Base-by-base conservation (phyloP, 192 early-diverging fungal species). In the Entophlyctis luteolus region DNA sequence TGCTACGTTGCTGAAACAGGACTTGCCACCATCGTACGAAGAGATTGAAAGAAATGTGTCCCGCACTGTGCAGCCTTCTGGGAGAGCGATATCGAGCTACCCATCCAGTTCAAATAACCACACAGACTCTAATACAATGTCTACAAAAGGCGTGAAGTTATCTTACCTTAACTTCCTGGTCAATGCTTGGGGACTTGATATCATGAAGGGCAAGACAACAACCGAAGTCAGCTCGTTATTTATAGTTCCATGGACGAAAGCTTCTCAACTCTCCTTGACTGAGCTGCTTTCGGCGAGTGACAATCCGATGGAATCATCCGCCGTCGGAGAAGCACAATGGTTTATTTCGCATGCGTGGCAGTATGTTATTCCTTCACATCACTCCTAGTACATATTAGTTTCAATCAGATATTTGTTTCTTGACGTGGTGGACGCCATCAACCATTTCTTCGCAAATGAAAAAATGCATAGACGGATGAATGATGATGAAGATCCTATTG, bases 301-400 rank as follows among this genome's bases (percentile, higher is more conserved):
- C 18, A 22, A 22, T 22, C 49, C 49, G 20, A 23, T 10, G 10
- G 31, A 38, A 31, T 5, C 5, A 22, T 45, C 16, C 29, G 8
- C 4, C 23, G 28, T 34, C 16, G 10, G 33, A 27, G 18, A 59
- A 4, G 67, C 67, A 4, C 57, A 37, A 0, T 69, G 67, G 67
- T 75, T 75, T 48, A 46, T 75, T n/a, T 70, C 62, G 22, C 73
- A 75, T 47, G 69, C 55, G 0, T 75, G 73, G 73, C 18, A 59
- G 38, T 74, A 71, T n/a, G n/a, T n/a, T n/a, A n/a, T n/a, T n/a
- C n/a, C n/a, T n/a, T n/a, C n/a, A n/a, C n/a, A n/a, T n/a, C n/a
- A n/a, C n/a, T n/a, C n/a, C n/a, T n/a, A n/a, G n/a, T n/a, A n/a
- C n/a, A n/a, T n/a, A n/a, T n/a, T n/a, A n/a, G n/a, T n/a, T n/a